Base-by-base conservation (phyloP, 78 protist genomes). In the Dictyostelium brefeldianum region DNA sequence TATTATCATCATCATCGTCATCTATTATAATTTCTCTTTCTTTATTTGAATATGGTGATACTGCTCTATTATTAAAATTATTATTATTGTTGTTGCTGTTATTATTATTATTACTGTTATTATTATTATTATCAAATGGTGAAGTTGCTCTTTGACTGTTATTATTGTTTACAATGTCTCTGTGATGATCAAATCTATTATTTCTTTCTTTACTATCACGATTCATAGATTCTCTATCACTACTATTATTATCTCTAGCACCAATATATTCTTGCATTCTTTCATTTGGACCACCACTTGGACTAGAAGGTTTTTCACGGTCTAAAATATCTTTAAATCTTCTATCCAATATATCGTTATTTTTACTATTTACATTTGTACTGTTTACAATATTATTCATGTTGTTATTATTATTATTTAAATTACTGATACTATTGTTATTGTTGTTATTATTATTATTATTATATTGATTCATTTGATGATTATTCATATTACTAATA, bases 11-110 rank as follows among this genome's bases (percentile, higher is more conserved):
- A 62, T 29, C 22, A 25, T 62, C 70, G 1, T 62, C 70, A 22
- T 62, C 70, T 25, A 62, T 25, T 25, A 62, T 62, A 25, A 62
- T 62, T 62, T 62, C 53, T 14, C 51, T 43, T 43, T 17, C 22
- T 12, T 43, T 48, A 25, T 71, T 71, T 27, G 10, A 25, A 25
- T 62, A 36, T 25, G 67, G 22, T 22, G 67, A 57, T 57, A n/a
- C 31, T 57, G 67, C 11, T 36, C 27, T 29, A 4, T 29, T 29
- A 27, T 27, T 57, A n/a, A 7, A 7, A 5, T 57, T 57, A 10
- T 25, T n/a, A 62, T 56, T 56, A 2, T 53, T 43, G 69, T 74
- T 43, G 56, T 81, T 80, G 87, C 29, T 25, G 80, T 43, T 74
- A 20, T 36, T 36, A 5, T 56, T 20, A 5, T 56, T 56, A 5